Percentiles rank a stretch among this genome's conserved stretches.
Conservation (phyloP, 192 early-diverging fungal genomes). For the Rhizoclosmatium sp. region DNA sequence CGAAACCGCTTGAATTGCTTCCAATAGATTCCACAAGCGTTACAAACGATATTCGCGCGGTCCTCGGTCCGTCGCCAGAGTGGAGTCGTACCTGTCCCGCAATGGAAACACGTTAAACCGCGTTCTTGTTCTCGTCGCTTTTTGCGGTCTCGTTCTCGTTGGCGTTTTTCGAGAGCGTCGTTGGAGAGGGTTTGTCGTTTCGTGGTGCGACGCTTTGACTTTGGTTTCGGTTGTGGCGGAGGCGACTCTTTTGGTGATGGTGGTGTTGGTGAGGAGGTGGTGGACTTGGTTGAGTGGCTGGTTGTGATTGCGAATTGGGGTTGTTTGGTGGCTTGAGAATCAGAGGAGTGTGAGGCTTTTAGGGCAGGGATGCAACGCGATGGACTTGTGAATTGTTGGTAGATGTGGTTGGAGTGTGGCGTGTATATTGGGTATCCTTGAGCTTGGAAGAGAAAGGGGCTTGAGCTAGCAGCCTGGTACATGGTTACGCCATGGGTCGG, state of each 20-base stretch:
- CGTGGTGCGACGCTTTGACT: slow-evolving; percentile 17
- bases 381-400: no score
- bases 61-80: slow-evolving; percentile 81
- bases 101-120: slow-evolving; percentile 70
- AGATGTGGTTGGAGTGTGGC: no score
- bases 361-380: no score
- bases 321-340: neutral
- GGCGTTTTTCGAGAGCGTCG: slow-evolving; percentile 17
- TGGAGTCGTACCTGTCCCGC: slow-evolving; percentile 72
- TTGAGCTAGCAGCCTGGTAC: no score
- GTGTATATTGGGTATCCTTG: no score
- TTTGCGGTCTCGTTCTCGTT: slow-evolving; percentile 46
- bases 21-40: slow-evolving; percentile 73
- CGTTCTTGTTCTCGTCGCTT: slow-evolving; percentile 49
- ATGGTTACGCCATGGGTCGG: no score
- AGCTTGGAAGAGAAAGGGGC: no score
- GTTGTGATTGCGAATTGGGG: neutral
- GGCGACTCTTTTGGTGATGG: neutral
- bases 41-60: slow-evolving; percentile 76
- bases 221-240: neutral
- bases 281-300: neutral
- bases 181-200: no score
- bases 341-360: no score
- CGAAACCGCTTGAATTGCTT: no score
- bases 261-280: neutral